Base-by-base conservation (phyloP, 768 basidiomycete species). In the Tricholomella constricta region DNA sequence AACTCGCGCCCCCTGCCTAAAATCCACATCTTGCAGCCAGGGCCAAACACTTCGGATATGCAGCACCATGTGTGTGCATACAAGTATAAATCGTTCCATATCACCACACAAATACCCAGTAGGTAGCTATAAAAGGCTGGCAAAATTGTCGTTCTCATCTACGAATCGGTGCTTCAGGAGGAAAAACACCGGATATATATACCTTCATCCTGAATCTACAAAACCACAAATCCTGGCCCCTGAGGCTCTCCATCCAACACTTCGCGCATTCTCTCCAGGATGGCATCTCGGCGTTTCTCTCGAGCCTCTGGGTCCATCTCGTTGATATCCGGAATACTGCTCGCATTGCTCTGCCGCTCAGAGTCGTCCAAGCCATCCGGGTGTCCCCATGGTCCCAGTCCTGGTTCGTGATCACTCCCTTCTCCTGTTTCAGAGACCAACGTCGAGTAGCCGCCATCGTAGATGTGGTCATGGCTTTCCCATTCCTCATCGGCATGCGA, bases 161-260 rank as follows among this genome's bases (percentile, higher is more conserved):
- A n/a, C n/a, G n/a, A n/a, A n/a, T n/a, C n/a, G n/a, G n/a, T n/a
- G n/a, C n/a, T n/a, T n/a, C n/a, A n/a, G n/a, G n/a, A n/a, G n/a
- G n/a, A n/a, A n/a, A n/a, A n/a, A n/a, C n/a, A n/a, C n/a, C n/a
- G n/a, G n/a, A n/a, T n/a, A n/a, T n/a, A n/a, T n/a, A n/a, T n/a
- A n/a, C n/a, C n/a, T n/a, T n/a, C n/a, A n/a, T n/a, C n/a, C n/a
- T n/a, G n/a, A n/a, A n/a, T n/a, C n/a, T n/a, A n/a, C 26, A 25
- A 22, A 22, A 22, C 20, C 19, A 22, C 42, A 19, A 26, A 27
- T 19, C 26, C 19, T 43, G 23, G 25, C 27, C 17, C 25, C 31
- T 45, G n/a, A n/a, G n/a, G 45, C 17, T 56, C 45, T 23, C 51
- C 55, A 19, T 56, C 47, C 4, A 56, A 32, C 6, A 56, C 55